Evolutionary conservation across 306 rosid species (phyloP), one percentile per base, ranked within the genome.

Genomic region (Ceratonia siliqua): DNA sequence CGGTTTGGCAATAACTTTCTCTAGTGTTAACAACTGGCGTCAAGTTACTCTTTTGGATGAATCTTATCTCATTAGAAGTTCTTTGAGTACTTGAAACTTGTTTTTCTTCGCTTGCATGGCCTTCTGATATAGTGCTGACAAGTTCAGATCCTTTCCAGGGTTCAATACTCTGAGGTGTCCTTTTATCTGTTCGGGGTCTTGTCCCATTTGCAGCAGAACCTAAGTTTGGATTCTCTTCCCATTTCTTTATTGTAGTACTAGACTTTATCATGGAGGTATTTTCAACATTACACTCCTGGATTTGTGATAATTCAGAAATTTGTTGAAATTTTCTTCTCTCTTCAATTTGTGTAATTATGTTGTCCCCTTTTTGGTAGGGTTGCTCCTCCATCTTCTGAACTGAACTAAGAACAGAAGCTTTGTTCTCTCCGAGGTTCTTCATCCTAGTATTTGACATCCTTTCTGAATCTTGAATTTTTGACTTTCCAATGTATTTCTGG

Each of bases 1-100:
- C 85, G 66, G 86, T 85, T 82, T 79, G 93, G 67, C 73, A 78
- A 73, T 76, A 65, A 78, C 73, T 79, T 62, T 79, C 88, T 73
- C 83, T 82, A 61, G 88, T 78, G 71, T 64, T 82, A 75, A 62
- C 87, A 77, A 76, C 75, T 74, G 78, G 24, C 24, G 38, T 63
- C 35, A 42, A 73, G 76, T 72, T 79, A 75, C 82, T 72, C 76
- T 79, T 83, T 68, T 87, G 83, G 64, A 68, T 71, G 46, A 61
- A 62, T 45, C 75, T 78, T 70, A 76, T 73, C 68, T 62, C 83
- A 59, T 78, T 86, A 28, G 70, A 76, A 71, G 75, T 70, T 71
- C 76, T 70, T 69, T 58, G 86, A 69, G 91, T 68, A 72, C 82
- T 77, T 32, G 84, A 63, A 73, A 61, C 25, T 45, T 81, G 58